A percentile compares a stretch with the other conserved stretches of the same genome.
Evolutionary conservation across 331 rosid genomes (phyloP).

Genomic region (Acacia pycnantha): DNA sequence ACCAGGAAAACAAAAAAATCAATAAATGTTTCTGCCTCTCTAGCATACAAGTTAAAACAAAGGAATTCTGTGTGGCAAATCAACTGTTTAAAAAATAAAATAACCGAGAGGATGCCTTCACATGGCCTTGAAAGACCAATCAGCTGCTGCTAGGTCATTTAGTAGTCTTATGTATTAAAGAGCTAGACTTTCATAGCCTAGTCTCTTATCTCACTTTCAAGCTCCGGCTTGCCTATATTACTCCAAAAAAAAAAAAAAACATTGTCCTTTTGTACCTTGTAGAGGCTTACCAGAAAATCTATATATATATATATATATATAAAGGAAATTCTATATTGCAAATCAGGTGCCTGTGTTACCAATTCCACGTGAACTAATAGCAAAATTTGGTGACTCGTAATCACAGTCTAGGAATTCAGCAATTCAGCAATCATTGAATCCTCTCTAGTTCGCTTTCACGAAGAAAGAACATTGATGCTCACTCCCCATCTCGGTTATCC

Average conservation of each 20-base stretch:
- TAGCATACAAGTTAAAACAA: not conserved
- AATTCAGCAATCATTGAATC: slow-evolving; percentile 2
- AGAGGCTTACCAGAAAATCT: not conserved
- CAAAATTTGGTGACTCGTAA: not conserved
- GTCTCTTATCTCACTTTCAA: too few species aligned
- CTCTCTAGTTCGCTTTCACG: not conserved
- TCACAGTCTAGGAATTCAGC: not conserved
- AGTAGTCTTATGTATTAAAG: too few species aligned
- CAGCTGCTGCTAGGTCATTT: too few species aligned
- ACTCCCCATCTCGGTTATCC: slow-evolving; percentile 2
- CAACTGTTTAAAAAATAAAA: not conserved
- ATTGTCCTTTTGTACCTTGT: not conserved
- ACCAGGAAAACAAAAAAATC: not conserved
- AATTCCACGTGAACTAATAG: slow-evolving; percentile 6
- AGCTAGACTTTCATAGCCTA: too few species aligned
- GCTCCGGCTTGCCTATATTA: too few species aligned
- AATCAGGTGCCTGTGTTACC: not conserved
- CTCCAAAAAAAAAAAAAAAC: not conserved
- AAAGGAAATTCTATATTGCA: not conserved
- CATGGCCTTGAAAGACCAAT: too few species aligned
- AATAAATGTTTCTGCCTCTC: not conserved
- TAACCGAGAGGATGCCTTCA: too few species aligned
- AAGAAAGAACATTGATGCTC: slow-evolving; percentile 1
- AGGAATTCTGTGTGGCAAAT: not conserved
- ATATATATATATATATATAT: not conserved